A percentile compares a stretch with the other conserved stretches of the same genome.
phyloP scores from a whole-genome alignment of 1,139 yeast genomes.

The Meyerozyma athensensis region DNA sequence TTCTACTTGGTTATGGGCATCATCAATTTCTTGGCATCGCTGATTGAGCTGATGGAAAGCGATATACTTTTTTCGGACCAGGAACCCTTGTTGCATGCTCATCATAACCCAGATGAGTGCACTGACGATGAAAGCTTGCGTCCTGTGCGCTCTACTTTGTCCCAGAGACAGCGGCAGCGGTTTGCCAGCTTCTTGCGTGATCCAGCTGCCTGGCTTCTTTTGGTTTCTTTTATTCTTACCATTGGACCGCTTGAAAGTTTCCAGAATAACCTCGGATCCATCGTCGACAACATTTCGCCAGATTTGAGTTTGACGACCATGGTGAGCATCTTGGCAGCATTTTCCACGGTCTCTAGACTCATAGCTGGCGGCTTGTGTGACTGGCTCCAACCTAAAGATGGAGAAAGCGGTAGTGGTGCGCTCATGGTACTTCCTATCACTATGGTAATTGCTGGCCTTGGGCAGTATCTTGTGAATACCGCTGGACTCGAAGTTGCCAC shows the following conservation, averaged over 20 bases:
- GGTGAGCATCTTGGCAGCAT: conserved; percentile 36
- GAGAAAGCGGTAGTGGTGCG: conserved; percentile 28
- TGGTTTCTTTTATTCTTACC: conserved; percentile 59
- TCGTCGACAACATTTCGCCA: conserved; percentile 33
- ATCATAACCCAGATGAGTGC: conserved; percentile 16
- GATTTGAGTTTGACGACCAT: conserved; percentile 55
- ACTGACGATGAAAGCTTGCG: conserved; percentile 15
- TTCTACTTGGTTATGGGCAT: conserved; percentile 54
- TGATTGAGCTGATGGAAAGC: conserved; percentile 59
- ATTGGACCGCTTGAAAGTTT: conserved; percentile 88
- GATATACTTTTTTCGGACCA: conserved; percentile 40
- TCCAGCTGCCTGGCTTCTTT: conserved; percentile 59
- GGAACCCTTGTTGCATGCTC: conserved; percentile 17
- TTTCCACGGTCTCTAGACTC: conserved; percentile 46
- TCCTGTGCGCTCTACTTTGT: conserved; percentile 28
- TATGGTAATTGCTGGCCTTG: conserved; percentile 39
- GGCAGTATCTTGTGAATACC: conserved; percentile 27
- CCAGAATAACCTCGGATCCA: conserved; percentile 77
- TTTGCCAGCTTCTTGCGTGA: conserved; percentile 53
- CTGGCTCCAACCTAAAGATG: conserved; percentile 27
- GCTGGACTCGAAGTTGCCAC: conserved; percentile 31
- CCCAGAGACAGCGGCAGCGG: conserved; percentile 44
- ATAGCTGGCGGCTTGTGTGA: conserved; percentile 67
- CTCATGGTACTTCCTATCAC: conserved; percentile 42
- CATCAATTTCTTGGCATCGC: conserved; percentile 57